These are phyloP conservation scores for Candida easanensis DNA, from an alignment of 805 yeast genomes.

Conservation along the genomic window DNA sequence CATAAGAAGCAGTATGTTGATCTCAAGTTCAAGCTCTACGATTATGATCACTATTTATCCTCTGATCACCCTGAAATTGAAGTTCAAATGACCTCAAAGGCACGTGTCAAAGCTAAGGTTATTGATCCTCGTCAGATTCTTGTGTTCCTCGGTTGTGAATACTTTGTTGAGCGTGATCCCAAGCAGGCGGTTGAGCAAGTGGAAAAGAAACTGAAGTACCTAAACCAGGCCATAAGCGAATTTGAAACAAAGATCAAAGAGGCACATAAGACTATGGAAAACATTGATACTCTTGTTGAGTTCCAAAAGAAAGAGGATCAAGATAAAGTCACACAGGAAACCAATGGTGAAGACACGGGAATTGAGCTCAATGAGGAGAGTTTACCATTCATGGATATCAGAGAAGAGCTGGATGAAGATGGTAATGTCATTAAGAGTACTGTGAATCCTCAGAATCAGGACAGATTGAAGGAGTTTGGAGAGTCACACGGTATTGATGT, in stretches of 20 bases:
- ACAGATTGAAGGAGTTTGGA: constrained; percentile 24
- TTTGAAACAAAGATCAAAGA: constrained; percentile 38
- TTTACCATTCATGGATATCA: constrained; percentile 74
- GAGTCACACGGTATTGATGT: constrained; percentile 11
- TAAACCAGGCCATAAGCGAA: constrained; percentile 39
- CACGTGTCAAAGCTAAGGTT: constrained; percentile 20
- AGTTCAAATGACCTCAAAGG: constrained; percentile 21
- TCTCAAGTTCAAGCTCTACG: constrained; percentile 20
- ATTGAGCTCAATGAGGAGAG: constrained; percentile 39
- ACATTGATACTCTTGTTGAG: constrained; percentile 28
- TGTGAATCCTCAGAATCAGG: constrained; percentile 38
- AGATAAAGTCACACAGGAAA: constrained; percentile 6
- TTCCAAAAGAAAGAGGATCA: constrained; percentile 9
- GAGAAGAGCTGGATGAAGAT: constrained; percentile 83
- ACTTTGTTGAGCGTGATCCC: constrained; percentile 34
- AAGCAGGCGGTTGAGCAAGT: constrained; percentile 31
- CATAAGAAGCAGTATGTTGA: constrained; percentile 23
- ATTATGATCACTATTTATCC: constrained; percentile 14
- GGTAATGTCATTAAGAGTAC: constrained; percentile 57
- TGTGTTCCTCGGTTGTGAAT: constrained; percentile 40
- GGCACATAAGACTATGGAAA: constrained; percentile 33
- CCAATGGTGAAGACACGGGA: constrained; percentile 8
- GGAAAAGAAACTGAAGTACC: constrained; percentile 26
- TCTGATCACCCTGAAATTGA: constrained; percentile 13
- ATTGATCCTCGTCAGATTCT: constrained; percentile 24